These are phyloP conservation scores for Xanthoconium separans DNA, from an alignment of 1,284 basidiomycete species.

Conservation along the genomic window DNA sequence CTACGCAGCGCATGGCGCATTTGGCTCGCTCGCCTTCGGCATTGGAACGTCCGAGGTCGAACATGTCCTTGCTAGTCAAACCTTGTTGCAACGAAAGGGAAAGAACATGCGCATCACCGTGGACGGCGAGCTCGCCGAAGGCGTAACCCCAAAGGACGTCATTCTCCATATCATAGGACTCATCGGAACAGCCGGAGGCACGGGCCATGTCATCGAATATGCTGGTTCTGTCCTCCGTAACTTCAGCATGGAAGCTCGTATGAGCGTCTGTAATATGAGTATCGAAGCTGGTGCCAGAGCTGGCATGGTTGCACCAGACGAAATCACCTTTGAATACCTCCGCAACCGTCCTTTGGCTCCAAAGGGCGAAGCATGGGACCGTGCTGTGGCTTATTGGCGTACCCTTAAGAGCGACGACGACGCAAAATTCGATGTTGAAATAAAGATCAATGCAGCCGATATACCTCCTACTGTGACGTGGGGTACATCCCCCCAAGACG, in stretches of 20 bases:
- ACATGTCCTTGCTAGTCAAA: slow-evolving; percentile 96
- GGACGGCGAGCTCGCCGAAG: slow-evolving; percentile 82
- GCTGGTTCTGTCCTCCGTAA: slow-evolving; percentile 89
- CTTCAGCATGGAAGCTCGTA: slow-evolving; percentile 94
- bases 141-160: slow-evolving; percentile 94
- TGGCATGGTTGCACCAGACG: slow-evolving; percentile 95
- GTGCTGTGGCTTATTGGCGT: slow-evolving; percentile 87
- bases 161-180: slow-evolving; percentile 92
- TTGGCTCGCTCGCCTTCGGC: slow-evolving; percentile 94
- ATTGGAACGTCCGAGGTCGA: slow-evolving; percentile 98
- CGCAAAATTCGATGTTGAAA: slow-evolving; percentile 87
- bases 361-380: slow-evolving; percentile 89
- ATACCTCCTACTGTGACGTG: slow-evolving; percentile 95
- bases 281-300: slow-evolving; percentile 95
- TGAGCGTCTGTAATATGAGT: slow-evolving; percentile 99
- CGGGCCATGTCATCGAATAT: slow-evolving; percentile 91
- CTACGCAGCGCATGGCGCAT: slow-evolving; percentile 84
- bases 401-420: slow-evolving; percentile 84
- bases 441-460: slow-evolving; percentile 84
- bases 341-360: slow-evolving; percentile 83
- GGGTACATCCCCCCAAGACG: slow-evolving; percentile 96
- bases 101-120: slow-evolving; percentile 97
- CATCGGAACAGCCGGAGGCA: slow-evolving; percentile 94
- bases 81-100: slow-evolving; percentile 86
- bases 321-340: slow-evolving; percentile 88